phyloP scores from a whole-genome alignment of 768 basidiomycete species.

The Termitomyces titanicus region DNA sequence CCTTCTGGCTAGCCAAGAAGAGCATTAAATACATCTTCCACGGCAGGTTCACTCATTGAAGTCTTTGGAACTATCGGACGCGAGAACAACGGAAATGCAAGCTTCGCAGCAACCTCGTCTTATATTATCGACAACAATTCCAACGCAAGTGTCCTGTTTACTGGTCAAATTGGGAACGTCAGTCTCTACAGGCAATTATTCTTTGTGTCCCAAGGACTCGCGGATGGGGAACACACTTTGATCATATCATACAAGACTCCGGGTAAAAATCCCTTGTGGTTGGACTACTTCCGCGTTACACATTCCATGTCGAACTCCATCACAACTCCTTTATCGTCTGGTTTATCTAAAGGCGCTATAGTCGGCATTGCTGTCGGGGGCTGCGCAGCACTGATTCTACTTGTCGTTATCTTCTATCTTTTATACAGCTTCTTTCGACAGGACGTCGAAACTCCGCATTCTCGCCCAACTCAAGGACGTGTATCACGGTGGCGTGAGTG shows the following conservation, averaged over 20 bases:
- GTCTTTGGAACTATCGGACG: constrained; percentile 12
- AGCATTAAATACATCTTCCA: not conserved
- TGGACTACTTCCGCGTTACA: constrained; percentile 3
- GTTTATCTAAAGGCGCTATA: constrained; percentile 3
- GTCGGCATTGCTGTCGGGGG: constrained; percentile 4
- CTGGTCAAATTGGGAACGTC: not conserved
- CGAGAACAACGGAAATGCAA: constrained; percentile 2
- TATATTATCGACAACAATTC: constrained; percentile 2
- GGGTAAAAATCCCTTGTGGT: constrained; percentile 3
- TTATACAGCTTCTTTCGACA: not conserved
- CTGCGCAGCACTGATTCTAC: not conserved
- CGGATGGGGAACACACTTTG: constrained; percentile 1
- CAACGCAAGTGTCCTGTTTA: not conserved
- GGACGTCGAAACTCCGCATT: not conserved
- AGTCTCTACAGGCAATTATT: constrained; percentile 1
- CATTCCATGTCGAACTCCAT: not conserved
- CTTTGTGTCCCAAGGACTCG: not conserved
- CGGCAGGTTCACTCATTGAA: constrained; percentile 6
- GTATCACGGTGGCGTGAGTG: not conserved
- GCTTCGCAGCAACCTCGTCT: constrained; percentile 5
- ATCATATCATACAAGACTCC: not conserved
- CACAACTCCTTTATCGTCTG: not conserved
- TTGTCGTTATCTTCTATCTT: constrained; percentile 3
- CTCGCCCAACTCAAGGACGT: not conserved
- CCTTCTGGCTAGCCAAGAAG: not conserved